A percentile compares a stretch with the other conserved stretches of the same genome.
Conservation (phyloP, 441 rosid species). For the Codiaeum variegatum region DNA sequence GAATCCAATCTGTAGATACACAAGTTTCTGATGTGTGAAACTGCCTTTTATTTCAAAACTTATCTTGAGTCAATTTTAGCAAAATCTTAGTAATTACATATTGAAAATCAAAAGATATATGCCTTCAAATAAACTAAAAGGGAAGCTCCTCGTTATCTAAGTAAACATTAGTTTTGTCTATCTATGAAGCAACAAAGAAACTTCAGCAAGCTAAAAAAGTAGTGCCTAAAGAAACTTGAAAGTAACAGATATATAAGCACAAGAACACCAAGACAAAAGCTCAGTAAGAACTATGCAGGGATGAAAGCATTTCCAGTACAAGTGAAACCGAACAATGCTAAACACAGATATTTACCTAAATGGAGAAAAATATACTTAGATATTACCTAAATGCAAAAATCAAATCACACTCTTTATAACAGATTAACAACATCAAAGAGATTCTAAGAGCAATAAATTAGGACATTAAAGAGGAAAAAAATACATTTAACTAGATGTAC, state of each 20-base stretch:
- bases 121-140: neutral
- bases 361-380: neutral
- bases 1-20: too few relatives aligned
- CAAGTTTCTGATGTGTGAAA: too few relatives aligned
- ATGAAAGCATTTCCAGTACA: neutral
- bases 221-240: neutral
- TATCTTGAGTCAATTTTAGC: too few relatives aligned
- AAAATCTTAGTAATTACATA: too few relatives aligned
- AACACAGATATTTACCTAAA: neutral
- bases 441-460: neutral
- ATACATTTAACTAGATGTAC: conserved; percentile 30
- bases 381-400: neutral
- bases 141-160: neutral
- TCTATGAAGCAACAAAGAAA: neutral
- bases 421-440: neutral
- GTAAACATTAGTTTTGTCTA: neutral
- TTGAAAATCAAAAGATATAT: too few relatives aligned
- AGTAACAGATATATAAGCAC: neutral
- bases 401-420: neutral
- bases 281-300: neutral
- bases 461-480: neutral
- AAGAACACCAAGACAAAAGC: neutral
- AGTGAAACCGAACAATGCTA: neutral
- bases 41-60: too few relatives aligned
- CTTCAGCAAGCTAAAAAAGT: neutral